These are phyloP conservation scores for Citrus sp. DNA, from an alignment of 345 rosid species.

Conservation along the genomic window DNA sequence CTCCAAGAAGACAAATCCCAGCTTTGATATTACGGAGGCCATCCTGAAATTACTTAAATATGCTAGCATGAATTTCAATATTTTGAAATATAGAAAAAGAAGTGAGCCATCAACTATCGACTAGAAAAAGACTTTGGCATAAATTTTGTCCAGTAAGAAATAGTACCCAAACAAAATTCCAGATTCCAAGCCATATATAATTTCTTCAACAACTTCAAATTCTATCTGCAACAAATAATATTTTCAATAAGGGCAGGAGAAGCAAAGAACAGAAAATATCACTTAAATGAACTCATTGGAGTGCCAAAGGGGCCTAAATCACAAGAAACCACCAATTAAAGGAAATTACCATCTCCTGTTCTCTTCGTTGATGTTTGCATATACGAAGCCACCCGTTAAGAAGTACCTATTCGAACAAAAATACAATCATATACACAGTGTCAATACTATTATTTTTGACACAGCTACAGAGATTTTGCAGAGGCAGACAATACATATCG, in stretches of 20 bases:
- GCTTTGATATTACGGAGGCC: slow-evolving; percentile 95
- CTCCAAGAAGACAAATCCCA: slow-evolving; percentile 90
- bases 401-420: slow-evolving; percentile 45
- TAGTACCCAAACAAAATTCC: slow-evolving; percentile 90
- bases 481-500: neutral
- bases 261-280: slow-evolving; percentile 5
- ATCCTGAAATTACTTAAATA: slow-evolving; percentile 56
- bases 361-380: slow-evolving; percentile 74
- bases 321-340: neutral
- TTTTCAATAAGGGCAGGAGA: neutral
- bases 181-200: slow-evolving; percentile 93
- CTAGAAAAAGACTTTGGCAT: neutral
- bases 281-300: neutral
- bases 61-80: slow-evolving; percentile 1
- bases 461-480: neutral
- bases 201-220: slow-evolving; percentile 97
- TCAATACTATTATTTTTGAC: slow-evolving; percentile 15
- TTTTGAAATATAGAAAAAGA: neutral
- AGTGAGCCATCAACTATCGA: neutral
- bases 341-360: slow-evolving; percentile 68
- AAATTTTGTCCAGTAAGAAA: slow-evolving; percentile 8
- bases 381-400: slow-evolving; percentile 94
- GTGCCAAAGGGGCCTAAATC: neutral
- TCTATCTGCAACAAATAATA: slow-evolving; percentile 55
- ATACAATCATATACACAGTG: slow-evolving; percentile 12